Base-by-base conservation (phyloP, 2,329 filamentous ascomycete species). In the Fusarium tuaranense region DNA sequence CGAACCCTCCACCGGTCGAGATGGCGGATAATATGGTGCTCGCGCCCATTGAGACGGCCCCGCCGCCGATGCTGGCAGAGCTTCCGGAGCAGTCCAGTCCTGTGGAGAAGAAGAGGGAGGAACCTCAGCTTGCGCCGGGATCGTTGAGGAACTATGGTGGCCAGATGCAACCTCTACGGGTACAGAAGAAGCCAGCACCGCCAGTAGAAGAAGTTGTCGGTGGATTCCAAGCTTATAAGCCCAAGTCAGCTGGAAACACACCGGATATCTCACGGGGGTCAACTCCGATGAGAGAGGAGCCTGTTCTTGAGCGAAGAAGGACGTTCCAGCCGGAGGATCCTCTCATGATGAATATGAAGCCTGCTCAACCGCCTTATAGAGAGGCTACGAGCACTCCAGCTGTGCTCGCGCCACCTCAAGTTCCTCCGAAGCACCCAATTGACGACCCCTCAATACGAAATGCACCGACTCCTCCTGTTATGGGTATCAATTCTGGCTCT, bases 1-100 rank as follows among this genome's bases (percentile, higher is more conserved):
- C 77, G 14, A 80, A 87, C 46, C 87, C 86, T 1, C 78, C 84
- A 0, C 84, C 86, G 0, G 82, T 87, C 5, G 87, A 88, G 74
- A 83, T 88, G 71, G 83, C 81, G 1, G 84, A 84, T 57, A 81
- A 82, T 30, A 79, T 80, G 8, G 73, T 84, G 8, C 74, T 84
- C 6, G 81, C 83, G 1, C 81, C 84, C 1, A 81, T 83, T 22
- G 81, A 84, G 69, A 81, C 80, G 9, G 68, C 76, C 5, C 39
- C 69, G 38, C 68, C 78, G 68, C 78, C 51, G 27, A 8, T 32
- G 51, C 30, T 82, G 57, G 81, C 83, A 27, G 84, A 89, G 78
- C 69, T 87, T 30, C 82, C 84, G 4, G 78, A 81, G 70, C 74
- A 82, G 32, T 77, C 78, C 13, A 80, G 79, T 38, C 77, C 81